Evolutionary conservation across 2,329 filamentous ascomycete species (phyloP).

Genomic region (Xylaria sp.): DNA sequence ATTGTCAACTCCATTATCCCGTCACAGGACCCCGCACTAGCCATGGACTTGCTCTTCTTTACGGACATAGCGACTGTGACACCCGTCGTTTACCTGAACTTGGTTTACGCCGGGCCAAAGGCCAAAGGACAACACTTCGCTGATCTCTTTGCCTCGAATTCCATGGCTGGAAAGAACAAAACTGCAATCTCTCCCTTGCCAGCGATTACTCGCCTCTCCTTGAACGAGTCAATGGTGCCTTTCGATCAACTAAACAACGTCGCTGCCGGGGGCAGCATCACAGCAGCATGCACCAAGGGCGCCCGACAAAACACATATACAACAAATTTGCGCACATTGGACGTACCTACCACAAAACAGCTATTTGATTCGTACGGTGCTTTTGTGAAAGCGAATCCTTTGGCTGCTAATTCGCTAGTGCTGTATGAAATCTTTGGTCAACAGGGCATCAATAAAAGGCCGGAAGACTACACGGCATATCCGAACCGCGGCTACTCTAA

Average conservation of each 20-base stretch:
- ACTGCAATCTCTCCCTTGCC: not conserved
- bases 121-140: slow-evolving; percentile 6
- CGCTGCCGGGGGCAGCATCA: slow-evolving; percentile 7
- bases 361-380: not conserved
- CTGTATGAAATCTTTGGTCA: slow-evolving; percentile 16
- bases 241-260: slow-evolving; percentile 10
- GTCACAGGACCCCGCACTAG: slow-evolving; percentile 9
- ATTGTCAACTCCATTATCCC: slow-evolving; percentile 13
- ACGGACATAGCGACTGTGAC: slow-evolving; percentile 1
- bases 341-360: not conserved
- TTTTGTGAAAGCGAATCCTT: slow-evolving; percentile 8
- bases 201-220: not conserved
- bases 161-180: too few species aligned
- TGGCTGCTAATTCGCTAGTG: slow-evolving; percentile 2
- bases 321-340: not conserved
- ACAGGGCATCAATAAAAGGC: slow-evolving; percentile 5
- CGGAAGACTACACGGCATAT: slow-evolving; percentile 2
- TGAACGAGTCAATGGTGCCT: slow-evolving; percentile 13
- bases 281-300: slow-evolving; percentile 7
- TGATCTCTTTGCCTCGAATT: slow-evolving; percentile 8
- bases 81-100: slow-evolving; percentile 5
- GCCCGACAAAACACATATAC: slow-evolving; percentile 2
- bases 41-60: slow-evolving; percentile 10
- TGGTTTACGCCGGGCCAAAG: slow-evolving; percentile 12
- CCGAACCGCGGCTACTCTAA: slow-evolving; percentile 10